Percentiles rank a stretch among this genome's conserved stretches.
Conservation (phyloP, 169 alveolate species). For the Cyclospora cayetanensis region DNA sequence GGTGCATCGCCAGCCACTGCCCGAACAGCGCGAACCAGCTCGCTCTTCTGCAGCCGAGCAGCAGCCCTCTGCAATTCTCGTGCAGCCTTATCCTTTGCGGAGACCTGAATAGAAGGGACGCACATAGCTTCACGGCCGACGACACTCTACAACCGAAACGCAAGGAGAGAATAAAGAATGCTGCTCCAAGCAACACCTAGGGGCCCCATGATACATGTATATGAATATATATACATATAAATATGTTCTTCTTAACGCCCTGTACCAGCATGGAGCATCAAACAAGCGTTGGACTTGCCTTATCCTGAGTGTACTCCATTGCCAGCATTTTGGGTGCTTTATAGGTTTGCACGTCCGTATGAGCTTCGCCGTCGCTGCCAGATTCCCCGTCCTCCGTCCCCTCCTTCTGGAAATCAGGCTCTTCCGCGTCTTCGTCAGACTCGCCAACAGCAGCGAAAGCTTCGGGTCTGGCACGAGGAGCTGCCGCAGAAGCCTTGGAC, state of each 20-base stretch:
- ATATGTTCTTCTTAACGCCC: too few species aligned
- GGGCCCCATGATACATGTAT: too few species aligned
- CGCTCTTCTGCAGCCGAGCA: slow-evolving; percentile 66
- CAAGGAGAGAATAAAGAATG: too few species aligned
- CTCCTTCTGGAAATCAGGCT: background rate
- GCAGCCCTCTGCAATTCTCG: slow-evolving; percentile 69
- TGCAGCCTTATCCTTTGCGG: slow-evolving; percentile 45
- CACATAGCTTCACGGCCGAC: too few species aligned
- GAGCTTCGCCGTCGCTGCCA: background rate
- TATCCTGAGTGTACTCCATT: slow-evolving; percentile 59
- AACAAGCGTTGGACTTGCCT: slow-evolving; percentile 28
- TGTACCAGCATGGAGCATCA: too few species aligned
- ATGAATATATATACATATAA: too few species aligned
- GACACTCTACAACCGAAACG: too few species aligned
- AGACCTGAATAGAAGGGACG: slow-evolving; percentile 4
- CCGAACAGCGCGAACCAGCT: slow-evolving; percentile 64
- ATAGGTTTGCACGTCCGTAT: background rate
- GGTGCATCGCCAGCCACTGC: slow-evolving; percentile 66
- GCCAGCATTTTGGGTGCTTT: slow-evolving; percentile 55
- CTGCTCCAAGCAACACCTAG: too few species aligned
- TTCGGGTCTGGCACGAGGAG: slow-evolving; percentile 51
- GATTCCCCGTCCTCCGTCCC: slow-evolving; percentile 5
- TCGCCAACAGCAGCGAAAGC: slow-evolving; percentile 49
- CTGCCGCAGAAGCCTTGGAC: too few species aligned
- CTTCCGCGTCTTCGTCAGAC: slow-evolving; percentile 17